Percentiles rank a stretch among this genome's conserved stretches.
phyloP scores from a whole-genome alignment of 148 eudicot genomes.

The Beta vulgaris region DNA sequence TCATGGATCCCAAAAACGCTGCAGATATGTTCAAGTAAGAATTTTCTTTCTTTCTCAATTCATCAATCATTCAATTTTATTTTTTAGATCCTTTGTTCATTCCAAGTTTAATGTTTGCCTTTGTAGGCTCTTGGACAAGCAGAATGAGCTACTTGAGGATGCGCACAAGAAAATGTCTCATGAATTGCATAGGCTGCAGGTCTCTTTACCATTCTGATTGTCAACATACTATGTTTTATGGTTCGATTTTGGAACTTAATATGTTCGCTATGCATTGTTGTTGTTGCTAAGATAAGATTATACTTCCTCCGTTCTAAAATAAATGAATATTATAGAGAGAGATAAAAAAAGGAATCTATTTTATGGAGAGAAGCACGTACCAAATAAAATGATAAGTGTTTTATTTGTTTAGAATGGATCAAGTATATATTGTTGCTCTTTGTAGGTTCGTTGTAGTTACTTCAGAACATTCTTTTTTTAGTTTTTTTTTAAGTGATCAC shows the following conservation, averaged over 20 bases:
- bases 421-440: neutral
- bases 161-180: conserved; percentile 51
- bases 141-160: conserved; percentile 42
- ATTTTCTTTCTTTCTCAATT: neutral
- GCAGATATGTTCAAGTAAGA: conserved; percentile 33
- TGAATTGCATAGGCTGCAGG: conserved; percentile 58
- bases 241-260: neutral
- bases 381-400: no score
- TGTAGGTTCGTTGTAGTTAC: neutral
- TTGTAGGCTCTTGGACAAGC: conserved; percentile 62
- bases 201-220: conserved; percentile 9
- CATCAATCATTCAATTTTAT: neutral
- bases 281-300: no score
- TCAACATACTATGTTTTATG: neutral
- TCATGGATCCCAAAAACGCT: conserved; percentile 38
- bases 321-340: no score
- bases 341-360: no score
- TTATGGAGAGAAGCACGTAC: no score
- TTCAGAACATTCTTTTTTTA: neutral
- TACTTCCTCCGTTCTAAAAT: no score
- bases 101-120: neutral
- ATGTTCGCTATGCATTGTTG: neutral
- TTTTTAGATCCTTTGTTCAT: neutral
- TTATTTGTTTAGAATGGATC: no score
- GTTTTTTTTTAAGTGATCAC: no score